These are phyloP conservation scores for Crithidia acanthocephali DNA, from an alignment of 208 protist genomes.

Conservation along the genomic window DNA sequence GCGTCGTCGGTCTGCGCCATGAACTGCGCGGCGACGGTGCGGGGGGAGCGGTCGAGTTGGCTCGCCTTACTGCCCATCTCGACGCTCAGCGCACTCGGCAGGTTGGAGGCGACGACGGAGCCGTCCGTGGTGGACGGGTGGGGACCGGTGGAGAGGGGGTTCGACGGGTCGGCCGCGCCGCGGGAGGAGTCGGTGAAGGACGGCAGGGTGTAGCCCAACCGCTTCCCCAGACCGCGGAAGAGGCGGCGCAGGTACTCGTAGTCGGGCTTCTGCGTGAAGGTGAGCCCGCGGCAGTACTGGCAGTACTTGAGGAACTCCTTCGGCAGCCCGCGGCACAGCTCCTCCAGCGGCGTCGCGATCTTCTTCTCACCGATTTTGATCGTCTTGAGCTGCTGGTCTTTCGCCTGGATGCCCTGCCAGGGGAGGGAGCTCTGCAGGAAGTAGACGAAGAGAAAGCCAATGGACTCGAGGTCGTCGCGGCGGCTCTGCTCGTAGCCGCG, in stretches of 20 bases:
- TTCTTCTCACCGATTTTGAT: slow-evolving; percentile 88
- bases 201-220: slow-evolving; percentile 33
- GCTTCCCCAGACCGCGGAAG: slow-evolving; percentile 54
- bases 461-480: slow-evolving; percentile 94
- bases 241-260: slow-evolving; percentile 79
- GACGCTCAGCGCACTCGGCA: slow-evolving; percentile 23
- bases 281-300: slow-evolving; percentile 75
- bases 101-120: slow-evolving; percentile 9
- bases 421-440: slow-evolving; percentile 92
- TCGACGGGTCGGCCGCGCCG: slow-evolving; percentile 9
- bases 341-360: slow-evolving; percentile 65
- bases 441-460: slow-evolving; percentile 95
- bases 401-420: slow-evolving; percentile 93
- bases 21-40: slow-evolving; percentile 33
- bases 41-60: slow-evolving; percentile 4
- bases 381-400: slow-evolving; percentile 78
- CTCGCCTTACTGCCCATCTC: slow-evolving; percentile 22
- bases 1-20: slow-evolving; percentile 20
- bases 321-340: slow-evolving; percentile 73
- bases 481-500: slow-evolving; percentile 97
- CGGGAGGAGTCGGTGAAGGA: slow-evolving; percentile 10
- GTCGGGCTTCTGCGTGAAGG: slow-evolving; percentile 80
- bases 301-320: slow-evolving; percentile 72
- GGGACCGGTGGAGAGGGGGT: slow-evolving; percentile 17
- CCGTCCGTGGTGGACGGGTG: slow-evolving; percentile 2